Base-by-base conservation (phyloP, 257 asterid species). In the Eustoma russellianum region DNA sequence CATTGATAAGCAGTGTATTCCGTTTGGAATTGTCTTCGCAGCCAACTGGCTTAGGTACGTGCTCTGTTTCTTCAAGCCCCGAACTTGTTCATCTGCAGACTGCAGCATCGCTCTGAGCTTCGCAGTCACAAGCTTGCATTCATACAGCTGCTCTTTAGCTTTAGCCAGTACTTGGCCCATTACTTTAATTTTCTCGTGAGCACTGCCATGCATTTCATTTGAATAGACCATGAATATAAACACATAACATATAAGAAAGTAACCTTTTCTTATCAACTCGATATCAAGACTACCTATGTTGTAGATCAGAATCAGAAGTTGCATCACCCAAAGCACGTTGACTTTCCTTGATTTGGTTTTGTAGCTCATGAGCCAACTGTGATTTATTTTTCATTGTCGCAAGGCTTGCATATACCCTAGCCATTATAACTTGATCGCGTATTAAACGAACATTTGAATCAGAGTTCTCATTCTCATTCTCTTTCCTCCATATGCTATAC, bases 1-100 rank as follows among this genome's bases (percentile, higher is more conserved):
- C 94, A 92, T 60, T 59, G 98, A 78, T 54, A 92, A 71, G 72
- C 98, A 88, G 73, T 88, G 98, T 74, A 92, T 77, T 65, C 85
- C 98, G 70, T 80, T 92, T n/a, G 97, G 98, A 59, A 92, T 81
- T 7, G 95, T 92, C 86, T 92, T 92, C 33, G 98, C 97, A 48
- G 97, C 98, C 65, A 92, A 67, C 68, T 88, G 98, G 63, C 97
- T 92, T 48, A 92, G 84, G 68, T 80, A 87, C 64, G 97, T 87
- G 79, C 95, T 91, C 79, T 91, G 98, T 77, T 85, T 91, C 73
- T 91, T 91, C 71, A 84, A 83, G 75, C 84, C 75, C 98, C 98
- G 78, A 56, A 91, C 97, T 82, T 91, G 95, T 77, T 87, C 98
- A 66, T 91, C 98, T 0, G 96, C 94, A 66, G 93, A 82, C 68